These are phyloP conservation scores for Hypericum perforatum DNA, from an alignment of 345 rosid genomes.

Conservation along the genomic window DNA sequence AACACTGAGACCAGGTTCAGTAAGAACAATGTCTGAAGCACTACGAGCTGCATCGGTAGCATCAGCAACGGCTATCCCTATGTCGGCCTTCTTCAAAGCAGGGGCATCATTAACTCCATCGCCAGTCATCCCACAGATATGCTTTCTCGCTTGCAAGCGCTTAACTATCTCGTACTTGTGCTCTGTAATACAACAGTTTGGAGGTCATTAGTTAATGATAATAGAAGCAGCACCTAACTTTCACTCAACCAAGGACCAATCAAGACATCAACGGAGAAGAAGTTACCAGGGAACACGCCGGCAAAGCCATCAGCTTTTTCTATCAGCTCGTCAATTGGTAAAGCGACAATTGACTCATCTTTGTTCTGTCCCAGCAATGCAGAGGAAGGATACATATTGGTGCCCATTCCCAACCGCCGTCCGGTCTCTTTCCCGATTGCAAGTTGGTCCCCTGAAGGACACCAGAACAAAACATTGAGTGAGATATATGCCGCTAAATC, in stretches of 20 bases:
- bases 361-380: conserved; percentile 89
- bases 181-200: conserved; percentile 35
- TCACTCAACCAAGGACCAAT: conserved; percentile 1
- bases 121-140: conserved; percentile 98
- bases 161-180: conserved; percentile 98
- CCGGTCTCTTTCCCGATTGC: conserved; percentile 98
- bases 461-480: conserved; percentile 8
- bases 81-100: conserved; percentile 97
- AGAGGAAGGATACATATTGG: conserved; percentile 98
- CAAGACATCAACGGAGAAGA: neutral
- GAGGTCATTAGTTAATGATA: conserved; percentile 1
- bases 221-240: conserved; percentile 2
- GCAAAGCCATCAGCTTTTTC: conserved; percentile 99
- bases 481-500: no score
- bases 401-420: conserved; percentile 97
- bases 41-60: conserved; percentile 98
- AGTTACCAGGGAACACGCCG: conserved; percentile 93
- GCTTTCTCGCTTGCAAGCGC: conserved; percentile 90
- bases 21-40: conserved; percentile 93
- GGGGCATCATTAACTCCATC: conserved; percentile 99
- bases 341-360: conserved; percentile 81
- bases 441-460: conserved; percentile 73
- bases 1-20: conserved; percentile 98
- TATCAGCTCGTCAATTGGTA: conserved; percentile 92
- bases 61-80: conserved; percentile 99